Evolutionary conservation across 768 basidiomycete genomes (phyloP).

Genomic region (Rhodotorula graminis): DNA sequence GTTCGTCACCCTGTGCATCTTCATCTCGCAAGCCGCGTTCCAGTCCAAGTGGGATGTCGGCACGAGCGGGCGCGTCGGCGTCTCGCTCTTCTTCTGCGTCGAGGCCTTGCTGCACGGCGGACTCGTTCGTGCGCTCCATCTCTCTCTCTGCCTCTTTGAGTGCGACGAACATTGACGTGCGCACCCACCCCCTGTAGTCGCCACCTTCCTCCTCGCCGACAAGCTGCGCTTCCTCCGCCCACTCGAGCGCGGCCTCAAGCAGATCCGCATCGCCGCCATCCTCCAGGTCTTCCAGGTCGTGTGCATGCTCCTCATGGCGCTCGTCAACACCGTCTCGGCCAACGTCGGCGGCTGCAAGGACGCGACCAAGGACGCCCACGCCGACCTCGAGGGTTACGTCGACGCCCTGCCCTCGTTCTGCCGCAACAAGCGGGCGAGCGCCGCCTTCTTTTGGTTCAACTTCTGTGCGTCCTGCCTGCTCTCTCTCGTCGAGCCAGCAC

Average conservation of each 20-base stretch:
- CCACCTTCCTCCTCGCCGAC: conserved; percentile 27
- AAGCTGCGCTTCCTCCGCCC: conserved; percentile 31
- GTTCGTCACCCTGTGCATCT: conserved; percentile 34
- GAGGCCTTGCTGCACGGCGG: conserved; percentile 10
- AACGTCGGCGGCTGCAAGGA: conserved; percentile 41
- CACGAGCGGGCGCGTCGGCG: conserved; percentile 11
- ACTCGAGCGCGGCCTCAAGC: conserved; percentile 31
- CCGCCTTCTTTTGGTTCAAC: conserved; percentile 42
- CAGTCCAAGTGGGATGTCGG: conserved; percentile 37
- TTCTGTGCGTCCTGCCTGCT: conserved; percentile 23
- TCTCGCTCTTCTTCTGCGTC: conserved; percentile 25
- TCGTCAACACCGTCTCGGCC: conserved; percentile 38
- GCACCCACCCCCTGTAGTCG: conserved; percentile 12
- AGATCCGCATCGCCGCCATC: conserved; percentile 34
- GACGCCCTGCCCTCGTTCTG: conserved; percentile 39
- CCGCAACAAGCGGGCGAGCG: conserved; percentile 38
- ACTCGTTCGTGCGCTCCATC: conserved; percentile 16
- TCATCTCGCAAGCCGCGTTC: conserved; percentile 37
- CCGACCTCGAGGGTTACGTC: conserved; percentile 32
- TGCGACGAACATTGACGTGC: no score
- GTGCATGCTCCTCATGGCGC: conserved; percentile 11
- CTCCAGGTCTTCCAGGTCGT: conserved; percentile 16
- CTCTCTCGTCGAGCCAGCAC: not conserved
- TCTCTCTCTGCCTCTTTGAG: no score
- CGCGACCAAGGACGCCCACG: conserved; percentile 30